Percentiles rank a stretch among this genome's conserved stretches.
Evolutionary conservation across 2,329 filamentous ascomycete genomes (phyloP).

Genomic region (Nemania sp.): DNA sequence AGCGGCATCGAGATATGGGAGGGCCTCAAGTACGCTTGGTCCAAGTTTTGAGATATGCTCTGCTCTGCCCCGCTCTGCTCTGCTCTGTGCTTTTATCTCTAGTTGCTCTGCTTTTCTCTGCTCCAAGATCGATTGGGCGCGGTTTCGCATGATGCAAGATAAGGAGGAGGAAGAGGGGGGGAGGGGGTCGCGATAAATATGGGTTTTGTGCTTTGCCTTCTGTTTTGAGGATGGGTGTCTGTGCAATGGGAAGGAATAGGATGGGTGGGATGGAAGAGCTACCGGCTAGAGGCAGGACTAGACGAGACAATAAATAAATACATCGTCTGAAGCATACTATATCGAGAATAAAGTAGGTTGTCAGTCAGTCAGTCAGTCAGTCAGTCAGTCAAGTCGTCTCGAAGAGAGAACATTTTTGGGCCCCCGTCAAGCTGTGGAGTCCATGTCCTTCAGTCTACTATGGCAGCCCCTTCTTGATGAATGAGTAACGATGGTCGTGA

Average conservation of each 20-base stretch:
- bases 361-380: too few species aligned
- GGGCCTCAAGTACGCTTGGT: constrained; percentile 37
- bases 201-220: not conserved
- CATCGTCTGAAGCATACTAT: not conserved
- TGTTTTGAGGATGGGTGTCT: not conserved
- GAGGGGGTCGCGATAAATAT: too few species aligned
- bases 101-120: not conserved
- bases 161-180: too few species aligned
- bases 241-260: too few species aligned
- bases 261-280: not conserved
- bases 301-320: not conserved
- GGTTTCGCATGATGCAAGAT: not conserved
- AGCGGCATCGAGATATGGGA: constrained; percentile 44
- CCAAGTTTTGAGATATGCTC: constrained; percentile 21
- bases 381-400: too few species aligned
- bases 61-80: not conserved
- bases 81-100: too few species aligned
- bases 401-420: not conserved
- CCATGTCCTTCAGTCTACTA: not conserved
- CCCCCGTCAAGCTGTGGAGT: not conserved
- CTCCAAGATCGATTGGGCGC: not conserved
- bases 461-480: not conserved
- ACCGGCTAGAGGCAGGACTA: not conserved
- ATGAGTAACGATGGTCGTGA: not conserved
- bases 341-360: too few species aligned